Conservation (phyloP, 177 flowering plant genomes). For the Tripterygium wilfordii region DNA sequence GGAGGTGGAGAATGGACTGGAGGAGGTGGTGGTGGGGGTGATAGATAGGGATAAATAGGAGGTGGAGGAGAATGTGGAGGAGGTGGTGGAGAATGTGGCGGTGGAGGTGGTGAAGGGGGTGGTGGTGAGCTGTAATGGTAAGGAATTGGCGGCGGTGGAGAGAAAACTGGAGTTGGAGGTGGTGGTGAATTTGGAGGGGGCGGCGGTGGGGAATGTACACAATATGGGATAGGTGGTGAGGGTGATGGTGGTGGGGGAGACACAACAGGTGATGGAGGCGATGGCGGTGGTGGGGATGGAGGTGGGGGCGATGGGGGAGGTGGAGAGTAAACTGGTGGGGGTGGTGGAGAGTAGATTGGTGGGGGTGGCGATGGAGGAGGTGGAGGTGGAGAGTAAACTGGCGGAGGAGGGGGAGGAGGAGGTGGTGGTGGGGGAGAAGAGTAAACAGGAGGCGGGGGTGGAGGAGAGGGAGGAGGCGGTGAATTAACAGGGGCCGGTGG, state of each 20-base stretch:
- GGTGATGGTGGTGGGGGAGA: slow-evolving; percentile 28
- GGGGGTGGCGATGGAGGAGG: slow-evolving; percentile 35
- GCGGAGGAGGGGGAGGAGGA: slow-evolving; percentile 29
- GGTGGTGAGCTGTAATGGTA: slow-evolving; percentile 32
- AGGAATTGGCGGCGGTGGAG: slow-evolving; percentile 18
- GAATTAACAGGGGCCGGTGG: slow-evolving; percentile 10
- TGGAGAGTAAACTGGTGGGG: slow-evolving; percentile 28
- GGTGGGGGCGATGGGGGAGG: slow-evolving; percentile 38
- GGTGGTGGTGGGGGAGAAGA: slow-evolving; percentile 24
- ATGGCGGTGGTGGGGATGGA: slow-evolving; percentile 31
- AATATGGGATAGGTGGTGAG: slow-evolving; percentile 13
- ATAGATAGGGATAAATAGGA: too few relatives aligned
- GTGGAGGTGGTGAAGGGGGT: slow-evolving; percentile 23
- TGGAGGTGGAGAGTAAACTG: slow-evolving; percentile 26
- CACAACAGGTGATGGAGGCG: slow-evolving; percentile 18
- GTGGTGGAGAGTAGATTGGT: slow-evolving; percentile 25
- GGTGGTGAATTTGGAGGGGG: slow-evolving; percentile 33
- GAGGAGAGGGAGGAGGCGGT: slow-evolving; percentile 22
- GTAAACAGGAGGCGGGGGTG: slow-evolving; percentile 11
- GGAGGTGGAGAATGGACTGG: slow-evolving; percentile 42
- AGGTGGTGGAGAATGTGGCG: slow-evolving; percentile 38
- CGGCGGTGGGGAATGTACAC: slow-evolving; percentile 28
- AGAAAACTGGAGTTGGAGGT: slow-evolving; percentile 26
- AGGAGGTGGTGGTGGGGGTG: too few relatives aligned
- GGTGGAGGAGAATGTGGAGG: slow-evolving; percentile 1